phyloP scores from a whole-genome alignment of 441 rosid species.

The Syzygium syzygioides region DNA sequence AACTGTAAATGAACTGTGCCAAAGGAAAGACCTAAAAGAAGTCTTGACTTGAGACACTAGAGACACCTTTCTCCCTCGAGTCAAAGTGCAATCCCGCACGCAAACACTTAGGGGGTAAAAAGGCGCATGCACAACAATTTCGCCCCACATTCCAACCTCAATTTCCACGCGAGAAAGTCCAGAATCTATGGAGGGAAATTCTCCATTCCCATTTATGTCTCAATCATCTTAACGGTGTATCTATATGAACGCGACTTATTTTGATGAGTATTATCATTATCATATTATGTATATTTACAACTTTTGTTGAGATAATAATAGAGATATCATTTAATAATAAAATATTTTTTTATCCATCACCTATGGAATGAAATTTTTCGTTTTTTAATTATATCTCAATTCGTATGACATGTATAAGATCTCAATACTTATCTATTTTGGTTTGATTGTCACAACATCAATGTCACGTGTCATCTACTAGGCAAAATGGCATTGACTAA shows the following conservation, averaged over 20 bases:
- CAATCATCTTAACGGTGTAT: neutral
- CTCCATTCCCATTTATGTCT: neutral
- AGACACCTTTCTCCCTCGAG: neutral
- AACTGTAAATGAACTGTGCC: neutral
- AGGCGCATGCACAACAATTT: neutral
- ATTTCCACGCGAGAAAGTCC: neutral
- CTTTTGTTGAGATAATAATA: neutral
- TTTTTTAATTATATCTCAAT: neutral
- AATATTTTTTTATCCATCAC: neutral
- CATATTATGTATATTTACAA: neutral
- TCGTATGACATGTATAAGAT: accelerated
- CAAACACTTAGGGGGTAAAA: slow-evolving; percentile 3
- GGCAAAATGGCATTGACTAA: neutral
- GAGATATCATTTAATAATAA: neutral
- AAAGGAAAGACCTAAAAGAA: neutral
- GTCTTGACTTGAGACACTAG: neutral
- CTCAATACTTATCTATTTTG: neutral
- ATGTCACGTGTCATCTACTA: too few relatives aligned
- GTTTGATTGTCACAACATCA: accelerated
- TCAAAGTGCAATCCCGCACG: slow-evolving; percentile 29
- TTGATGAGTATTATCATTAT: neutral
- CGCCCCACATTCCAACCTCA: neutral
- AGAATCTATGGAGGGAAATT: neutral
- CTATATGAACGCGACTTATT: neutral
- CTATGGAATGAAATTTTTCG: neutral